Conservation (phyloP, 164 flowering plant species). For the Chimonanthus salicifolius region DNA sequence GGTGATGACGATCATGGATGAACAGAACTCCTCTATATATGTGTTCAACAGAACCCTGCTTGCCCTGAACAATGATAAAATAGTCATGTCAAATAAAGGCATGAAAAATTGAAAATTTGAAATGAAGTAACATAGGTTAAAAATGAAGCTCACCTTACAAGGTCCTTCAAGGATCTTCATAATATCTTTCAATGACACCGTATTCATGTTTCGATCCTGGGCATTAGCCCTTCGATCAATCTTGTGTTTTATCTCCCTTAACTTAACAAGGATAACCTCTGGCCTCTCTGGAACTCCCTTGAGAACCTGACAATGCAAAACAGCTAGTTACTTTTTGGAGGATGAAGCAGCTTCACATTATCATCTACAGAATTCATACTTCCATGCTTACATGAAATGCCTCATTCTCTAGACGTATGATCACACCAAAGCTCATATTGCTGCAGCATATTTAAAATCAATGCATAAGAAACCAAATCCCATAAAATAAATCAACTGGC, state of each 20-base stretch:
- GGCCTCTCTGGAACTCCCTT: slow-evolving; percentile 93
- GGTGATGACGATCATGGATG: slow-evolving; percentile 88
- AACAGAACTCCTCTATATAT: slow-evolving; percentile 78
- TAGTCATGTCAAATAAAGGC: slow-evolving; percentile 1
- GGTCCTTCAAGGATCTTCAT: slow-evolving; percentile 87
- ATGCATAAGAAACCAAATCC: slow-evolving; percentile 9
- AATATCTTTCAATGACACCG: slow-evolving; percentile 74
- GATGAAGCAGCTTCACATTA: not conserved
- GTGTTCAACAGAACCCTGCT: slow-evolving; percentile 96
- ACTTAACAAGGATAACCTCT: slow-evolving; percentile 70
- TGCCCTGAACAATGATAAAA: slow-evolving; percentile 45
- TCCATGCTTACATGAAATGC: slow-evolving; percentile 72
- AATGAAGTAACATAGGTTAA: not conserved
- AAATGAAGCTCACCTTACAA: slow-evolving; percentile 46
- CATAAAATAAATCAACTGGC: too few relatives aligned
- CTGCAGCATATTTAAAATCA: slow-evolving; percentile 41
- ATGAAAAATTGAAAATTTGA: not conserved
- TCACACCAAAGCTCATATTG: slow-evolving; percentile 78
- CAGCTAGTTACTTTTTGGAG: not conserved
- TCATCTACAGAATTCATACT: not conserved
- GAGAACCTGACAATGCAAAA: slow-evolving; percentile 48
- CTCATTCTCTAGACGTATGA: slow-evolving; percentile 95
- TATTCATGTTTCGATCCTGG: slow-evolving; percentile 61
- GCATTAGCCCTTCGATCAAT: slow-evolving; percentile 61
- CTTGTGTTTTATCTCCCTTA: slow-evolving; percentile 89